Evolutionary conservation across 495 filamentous ascomycete genomes (phyloP), one percentile per base, ranked within the genome.

Genomic region (Astrothelium subdiscretum): DNA sequence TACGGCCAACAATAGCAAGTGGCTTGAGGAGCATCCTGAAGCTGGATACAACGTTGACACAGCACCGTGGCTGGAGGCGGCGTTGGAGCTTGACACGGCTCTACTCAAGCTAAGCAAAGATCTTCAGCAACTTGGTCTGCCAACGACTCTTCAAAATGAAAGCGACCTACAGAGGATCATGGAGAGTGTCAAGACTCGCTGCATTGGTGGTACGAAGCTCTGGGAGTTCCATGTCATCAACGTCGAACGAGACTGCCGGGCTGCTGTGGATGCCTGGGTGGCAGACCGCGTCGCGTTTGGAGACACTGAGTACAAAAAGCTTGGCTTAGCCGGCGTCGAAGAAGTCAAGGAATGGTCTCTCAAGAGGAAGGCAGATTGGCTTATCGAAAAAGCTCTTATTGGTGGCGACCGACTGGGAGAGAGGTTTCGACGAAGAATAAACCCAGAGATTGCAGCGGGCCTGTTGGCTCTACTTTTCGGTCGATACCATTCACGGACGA

Each of bases 191-290:
- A 92, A 95, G 65, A 81, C 85, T 32, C 80, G 90, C 62, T 90
- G 90, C 38, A 83, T 99, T 65, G 81, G 83, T 32, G 78, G 80
- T 20, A 79, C 92, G 63, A 83, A 82, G 38, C 80, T 99, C 5
- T 99, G 95, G 95, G 87, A 99, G 69, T 99, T 86, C 74, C 97
- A 96, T 69, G 85, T 87, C 11, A 72, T 95, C 57, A 82, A 97
- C 69, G 85, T 94, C 1, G 83, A 91, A 43, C 73, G 81, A n/a
- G 81, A 91, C 69, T 78, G 84, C 20, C 80, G 87, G 59, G 81
- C 81, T 2, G 82, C 86, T 35, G 68, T 94, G 4, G 78, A 87
- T 61, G 78, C 83, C 3, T 99, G 92, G 90, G 77, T 73, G n/a
- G 72, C 71, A 5, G 84, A 81, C 31, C 72, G 85, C 18, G 72